phyloP scores from a whole-genome alignment of 1,139 yeast species.

The Nadsonia starkeyi-henricii region DNA sequence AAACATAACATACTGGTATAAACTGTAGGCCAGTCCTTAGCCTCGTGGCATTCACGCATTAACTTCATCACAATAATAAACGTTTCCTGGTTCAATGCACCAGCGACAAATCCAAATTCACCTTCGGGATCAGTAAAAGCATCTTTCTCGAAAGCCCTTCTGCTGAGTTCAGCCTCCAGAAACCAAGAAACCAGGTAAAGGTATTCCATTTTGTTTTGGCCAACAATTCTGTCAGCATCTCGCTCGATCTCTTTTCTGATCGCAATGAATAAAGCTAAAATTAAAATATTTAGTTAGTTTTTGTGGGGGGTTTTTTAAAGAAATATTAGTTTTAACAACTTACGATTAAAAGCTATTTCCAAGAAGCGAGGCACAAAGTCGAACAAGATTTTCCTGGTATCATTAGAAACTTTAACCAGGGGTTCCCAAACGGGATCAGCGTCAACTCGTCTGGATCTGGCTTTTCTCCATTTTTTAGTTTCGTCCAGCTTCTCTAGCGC shows the following conservation, averaged over 20 bases:
- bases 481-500: conserved; percentile 50
- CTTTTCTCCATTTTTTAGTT: conserved; percentile 50
- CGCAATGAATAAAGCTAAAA: conserved; percentile 33
- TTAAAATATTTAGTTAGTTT: no score
- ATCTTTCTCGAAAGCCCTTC: conserved; percentile 8
- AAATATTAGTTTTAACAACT: conserved; percentile 3
- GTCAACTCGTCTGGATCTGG: conserved; percentile 17
- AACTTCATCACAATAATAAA: conserved; percentile 46
- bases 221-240: conserved; percentile 24
- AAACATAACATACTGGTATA: conserved; percentile 65
- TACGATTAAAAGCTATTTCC: conserved; percentile 60
- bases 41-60: conserved; percentile 36
- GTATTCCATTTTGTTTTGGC: conserved; percentile 33
- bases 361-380: conserved; percentile 43
- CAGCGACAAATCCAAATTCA: conserved; percentile 54
- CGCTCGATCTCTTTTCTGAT: conserved; percentile 39
- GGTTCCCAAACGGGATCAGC: conserved; percentile 12
- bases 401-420: conserved; percentile 35
- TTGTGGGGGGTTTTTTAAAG: background rate
- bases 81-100: conserved; percentile 50
- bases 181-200: conserved; percentile 65
- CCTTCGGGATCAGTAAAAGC: conserved; percentile 7
- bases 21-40: conserved; percentile 22
- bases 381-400: conserved; percentile 26
- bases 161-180: conserved; percentile 23